These are phyloP conservation scores for Dittrichia graveolens DNA, from an alignment of 129 eudicot species.

Conservation along the genomic window DNA sequence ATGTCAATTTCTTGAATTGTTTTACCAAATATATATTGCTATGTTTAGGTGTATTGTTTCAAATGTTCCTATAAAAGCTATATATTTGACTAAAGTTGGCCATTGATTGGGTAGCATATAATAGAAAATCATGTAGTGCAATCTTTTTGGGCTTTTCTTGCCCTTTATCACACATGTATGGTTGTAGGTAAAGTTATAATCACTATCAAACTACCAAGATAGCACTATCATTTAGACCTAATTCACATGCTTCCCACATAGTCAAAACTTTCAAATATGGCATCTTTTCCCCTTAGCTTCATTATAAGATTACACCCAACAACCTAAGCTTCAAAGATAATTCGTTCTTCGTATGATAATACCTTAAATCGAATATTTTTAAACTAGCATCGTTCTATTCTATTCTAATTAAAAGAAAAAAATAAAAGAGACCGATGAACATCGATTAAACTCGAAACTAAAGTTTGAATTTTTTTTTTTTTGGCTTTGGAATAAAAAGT, in stretches of 20 bases:
- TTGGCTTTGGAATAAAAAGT: not conserved
- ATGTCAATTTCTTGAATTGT: constrained; percentile 32
- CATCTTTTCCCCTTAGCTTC: constrained; percentile 19
- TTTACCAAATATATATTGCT: constrained; percentile 27
- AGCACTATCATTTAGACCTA: constrained; percentile 43
- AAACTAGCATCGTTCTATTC: not conserved
- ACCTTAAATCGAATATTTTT: not conserved
- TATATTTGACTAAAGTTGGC: constrained; percentile 25
- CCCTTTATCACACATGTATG: constrained; percentile 42
- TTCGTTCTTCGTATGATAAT: not conserved
- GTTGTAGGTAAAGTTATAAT: constrained; percentile 37
- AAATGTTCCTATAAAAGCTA: constrained; percentile 39
- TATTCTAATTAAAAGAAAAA: not conserved
- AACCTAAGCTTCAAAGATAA: not conserved
- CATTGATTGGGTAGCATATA: constrained; percentile 35
- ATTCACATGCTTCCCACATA: constrained; percentile 45
- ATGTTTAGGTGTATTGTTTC: constrained; percentile 18
- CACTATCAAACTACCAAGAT: constrained; percentile 31
- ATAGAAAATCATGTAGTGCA: constrained; percentile 31
- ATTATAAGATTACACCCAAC: constrained; percentile 22
- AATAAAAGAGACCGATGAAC: too few relatives aligned
- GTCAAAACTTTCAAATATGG: constrained; percentile 30
- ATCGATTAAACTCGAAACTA: too few relatives aligned
- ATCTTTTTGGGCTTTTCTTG: constrained; percentile 30
- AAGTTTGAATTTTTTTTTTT: too few relatives aligned